phyloP scores from a whole-genome alignment of 192 early-diverging fungal species.

The Podila horticola region DNA sequence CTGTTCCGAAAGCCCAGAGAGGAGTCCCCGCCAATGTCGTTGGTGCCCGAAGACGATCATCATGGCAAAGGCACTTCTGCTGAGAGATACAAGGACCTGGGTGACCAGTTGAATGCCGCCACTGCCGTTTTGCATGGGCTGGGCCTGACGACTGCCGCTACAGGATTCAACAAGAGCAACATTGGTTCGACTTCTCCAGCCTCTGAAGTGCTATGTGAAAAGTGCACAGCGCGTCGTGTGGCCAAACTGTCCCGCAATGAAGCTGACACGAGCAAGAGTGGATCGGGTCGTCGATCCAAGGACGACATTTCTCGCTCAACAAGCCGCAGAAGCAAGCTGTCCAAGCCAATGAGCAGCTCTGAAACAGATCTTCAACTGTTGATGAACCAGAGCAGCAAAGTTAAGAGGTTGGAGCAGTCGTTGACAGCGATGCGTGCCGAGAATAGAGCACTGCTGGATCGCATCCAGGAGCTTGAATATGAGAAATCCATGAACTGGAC shows the following conservation, averaged over 20 bases:
- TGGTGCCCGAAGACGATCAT: background rate
- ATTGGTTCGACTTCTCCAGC: background rate
- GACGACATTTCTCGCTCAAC: too few species aligned
- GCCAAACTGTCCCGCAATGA: background rate
- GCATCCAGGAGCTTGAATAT: conserved; percentile 39
- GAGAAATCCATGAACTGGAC: conserved; percentile 12
- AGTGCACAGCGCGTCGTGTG: background rate
- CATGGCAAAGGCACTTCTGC: background rate
- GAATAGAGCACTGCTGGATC: conserved; percentile 35
- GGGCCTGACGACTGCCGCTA: background rate
- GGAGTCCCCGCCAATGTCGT: background rate
- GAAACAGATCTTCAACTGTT: conserved; percentile 19
- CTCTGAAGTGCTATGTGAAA: background rate
- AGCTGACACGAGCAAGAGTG: background rate
- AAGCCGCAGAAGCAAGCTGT: conserved; percentile 1
- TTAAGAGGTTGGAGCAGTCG: conserved; percentile 39
- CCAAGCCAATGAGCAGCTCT: background rate
- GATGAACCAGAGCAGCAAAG: conserved; percentile 17
- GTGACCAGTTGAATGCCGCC: background rate
- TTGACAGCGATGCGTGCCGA: conserved; percentile 41
- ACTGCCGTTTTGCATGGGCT: background rate
- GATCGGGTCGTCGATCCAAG: too few species aligned
- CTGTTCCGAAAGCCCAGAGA: conserved; percentile 62
- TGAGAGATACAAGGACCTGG: background rate
- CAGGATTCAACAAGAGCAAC: too few species aligned